Base-by-base conservation (phyloP, 192 early-diverging fungal genomes). In the Pecoramyces ruminantium region DNA sequence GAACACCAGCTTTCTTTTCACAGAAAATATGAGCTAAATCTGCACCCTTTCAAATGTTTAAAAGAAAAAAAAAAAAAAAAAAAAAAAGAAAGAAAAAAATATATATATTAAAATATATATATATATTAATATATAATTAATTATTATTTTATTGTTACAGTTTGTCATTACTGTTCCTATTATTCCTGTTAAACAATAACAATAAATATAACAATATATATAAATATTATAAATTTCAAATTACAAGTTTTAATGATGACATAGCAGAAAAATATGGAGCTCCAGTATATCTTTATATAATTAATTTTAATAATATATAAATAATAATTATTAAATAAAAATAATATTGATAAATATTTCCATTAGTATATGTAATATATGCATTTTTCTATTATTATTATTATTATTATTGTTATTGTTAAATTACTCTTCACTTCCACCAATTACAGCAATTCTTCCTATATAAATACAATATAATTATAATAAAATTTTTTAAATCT, bases 261-360 rank as follows among this genome's bases (percentile, higher is more conserved):
- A 93, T 93, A 0, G 85, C 91, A 58, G 93, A 93, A 84, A 96
- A 98, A 81, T 90, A 98, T 4, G 97, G 96, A 2, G 97, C 97
- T 0, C 97, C 96, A 0, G 97, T 95, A 83, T 95, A 96, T 28
- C 92, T 93, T 82, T 29, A 16, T 25, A 28, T 29, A 2, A 29
- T 82, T 25, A n/a, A 38, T 4, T n/a, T 5, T 27, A 28, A 9
- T 6, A 28, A 40, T 28, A 80, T 80, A 42, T 81, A 15, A 51
- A 34, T 58, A 12, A 58, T 29, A 79, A 16, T 25, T 79, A 38
- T 28, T 30, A 28, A 39, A 30, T 77, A 27, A 25, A 12, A 21
- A 29, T 40, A 27, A 79, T 78, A 9, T 15, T n/a, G n/a, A n/a
- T n/a, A n/a, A n/a, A n/a, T n/a, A n/a, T n/a, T n/a, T n/a, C n/a